A percentile compares a stretch with the other conserved stretches of the same genome.
phyloP scores from a whole-genome alignment of 2,329 filamentous ascomycete species.

The Apiospora koreana region DNA sequence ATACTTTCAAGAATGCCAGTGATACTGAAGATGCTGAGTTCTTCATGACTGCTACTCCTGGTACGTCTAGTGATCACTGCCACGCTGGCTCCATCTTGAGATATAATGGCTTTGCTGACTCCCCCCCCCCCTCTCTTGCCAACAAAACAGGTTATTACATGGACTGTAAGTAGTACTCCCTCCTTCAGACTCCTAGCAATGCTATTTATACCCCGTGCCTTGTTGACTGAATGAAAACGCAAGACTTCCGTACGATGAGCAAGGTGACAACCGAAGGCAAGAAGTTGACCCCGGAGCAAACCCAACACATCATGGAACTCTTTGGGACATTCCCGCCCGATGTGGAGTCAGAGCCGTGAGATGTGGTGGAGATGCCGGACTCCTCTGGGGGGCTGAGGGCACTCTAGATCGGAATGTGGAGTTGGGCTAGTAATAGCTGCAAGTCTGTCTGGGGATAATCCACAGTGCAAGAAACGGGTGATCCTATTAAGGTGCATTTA shows the following conservation, averaged over 20 bases:
- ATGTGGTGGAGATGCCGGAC: neutral
- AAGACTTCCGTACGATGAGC: conserved; percentile 37
- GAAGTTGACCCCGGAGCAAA: conserved; percentile 27
- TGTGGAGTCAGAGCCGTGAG: conserved; percentile 35
- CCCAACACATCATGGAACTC: conserved; percentile 36
- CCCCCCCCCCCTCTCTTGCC: neutral
- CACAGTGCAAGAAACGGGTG: neutral
- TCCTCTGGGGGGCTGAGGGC: neutral
- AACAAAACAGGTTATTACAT: conserved; percentile 34
- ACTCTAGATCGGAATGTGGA: neutral
- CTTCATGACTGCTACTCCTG: conserved; percentile 40
- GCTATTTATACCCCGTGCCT: neutral
- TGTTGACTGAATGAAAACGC: neutral
- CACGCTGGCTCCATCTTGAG: neutral
- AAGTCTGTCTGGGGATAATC: neutral
- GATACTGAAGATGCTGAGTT: conserved; percentile 34
- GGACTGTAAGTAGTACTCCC: conserved; percentile 32
- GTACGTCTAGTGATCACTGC: conserved; percentile 16
- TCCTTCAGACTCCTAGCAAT: neutral
- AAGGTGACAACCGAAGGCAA: conserved; percentile 30
- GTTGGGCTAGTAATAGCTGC: neutral
- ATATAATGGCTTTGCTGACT: neutral
- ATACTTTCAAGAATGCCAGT: conserved; percentile 37
- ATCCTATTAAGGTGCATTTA: neutral
- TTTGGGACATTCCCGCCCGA: conserved; percentile 39